A percentile compares a stretch with the other conserved stretches of the same genome.
These are phyloP conservation scores for Erythrobasidium hasegawianum DNA, from an alignment of 1,284 basidiomycete genomes.

Conservation along the genomic window DNA sequence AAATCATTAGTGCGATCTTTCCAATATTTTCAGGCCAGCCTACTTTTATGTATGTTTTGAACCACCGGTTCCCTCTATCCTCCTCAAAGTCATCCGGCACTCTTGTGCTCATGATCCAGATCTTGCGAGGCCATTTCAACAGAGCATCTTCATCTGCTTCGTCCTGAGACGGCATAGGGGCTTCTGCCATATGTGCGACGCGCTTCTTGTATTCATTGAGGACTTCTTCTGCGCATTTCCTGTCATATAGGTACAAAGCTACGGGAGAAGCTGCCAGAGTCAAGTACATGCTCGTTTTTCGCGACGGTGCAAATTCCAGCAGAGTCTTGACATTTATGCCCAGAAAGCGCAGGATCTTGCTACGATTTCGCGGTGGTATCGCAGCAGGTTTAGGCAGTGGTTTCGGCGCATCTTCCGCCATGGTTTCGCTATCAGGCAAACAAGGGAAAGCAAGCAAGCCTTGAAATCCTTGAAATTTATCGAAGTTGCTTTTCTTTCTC, in stretches of 20 bases:
- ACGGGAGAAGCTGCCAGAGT: conserved; percentile 24
- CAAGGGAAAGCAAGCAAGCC: too few species aligned
- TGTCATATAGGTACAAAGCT: conserved; percentile 25
- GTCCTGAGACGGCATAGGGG: conserved; percentile 18
- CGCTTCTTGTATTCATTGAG: conserved; percentile 21
- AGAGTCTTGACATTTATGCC: conserved; percentile 28
- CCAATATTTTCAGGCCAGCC: conserved; percentile 41
- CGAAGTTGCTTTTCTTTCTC: too few species aligned
- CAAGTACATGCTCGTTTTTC: conserved; percentile 29
- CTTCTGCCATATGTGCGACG: conserved; percentile 24
- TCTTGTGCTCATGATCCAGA: conserved; percentile 79
- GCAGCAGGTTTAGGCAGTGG: conserved; percentile 2
- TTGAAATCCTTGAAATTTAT: too few species aligned
- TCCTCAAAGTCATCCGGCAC: conserved; percentile 95
- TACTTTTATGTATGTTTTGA: conserved; percentile 95
- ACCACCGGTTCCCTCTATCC: conserved; percentile 76
- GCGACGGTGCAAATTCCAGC: conserved; percentile 19
- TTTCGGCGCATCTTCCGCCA: not conserved
- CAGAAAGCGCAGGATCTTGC: conserved; percentile 27
- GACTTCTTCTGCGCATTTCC: conserved; percentile 24
- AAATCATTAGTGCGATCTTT: not conserved
- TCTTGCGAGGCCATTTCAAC: conserved; percentile 66
- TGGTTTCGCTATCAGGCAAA: too few species aligned
- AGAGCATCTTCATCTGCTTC: conserved; percentile 14
- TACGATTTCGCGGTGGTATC: conserved; percentile 8